Evolutionary conservation across 169 alveolate species (phyloP).

Genomic region (Eimeria mitis): DNA sequence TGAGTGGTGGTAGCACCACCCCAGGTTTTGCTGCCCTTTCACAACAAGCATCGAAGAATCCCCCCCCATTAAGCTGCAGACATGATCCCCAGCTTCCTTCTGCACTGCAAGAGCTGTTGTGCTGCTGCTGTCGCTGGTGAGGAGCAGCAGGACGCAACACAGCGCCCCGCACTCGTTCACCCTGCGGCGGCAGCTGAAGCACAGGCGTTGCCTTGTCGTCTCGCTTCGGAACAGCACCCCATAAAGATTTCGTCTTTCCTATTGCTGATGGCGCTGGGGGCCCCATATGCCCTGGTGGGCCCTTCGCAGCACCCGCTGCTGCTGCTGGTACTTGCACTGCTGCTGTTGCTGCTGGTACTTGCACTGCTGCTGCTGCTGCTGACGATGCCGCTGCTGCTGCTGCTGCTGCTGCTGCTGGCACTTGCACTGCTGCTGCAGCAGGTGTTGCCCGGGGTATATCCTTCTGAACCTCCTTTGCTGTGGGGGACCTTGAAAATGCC

Average conservation of each 20-base stretch:
- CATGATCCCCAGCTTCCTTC: slow-evolving; percentile 47
- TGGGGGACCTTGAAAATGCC: background rate
- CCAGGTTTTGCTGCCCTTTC: slow-evolving; percentile 38
- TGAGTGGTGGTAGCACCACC: slow-evolving; percentile 61
- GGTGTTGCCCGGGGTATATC: background rate
- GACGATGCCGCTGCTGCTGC: background rate
- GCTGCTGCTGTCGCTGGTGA: slow-evolving; percentile 27
- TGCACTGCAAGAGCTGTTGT: slow-evolving; percentile 1
- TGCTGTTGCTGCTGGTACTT: no score
- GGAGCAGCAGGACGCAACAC: slow-evolving; percentile 55
- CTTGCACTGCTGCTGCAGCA: slow-evolving; percentile 29
- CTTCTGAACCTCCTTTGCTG: background rate
- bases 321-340: slow-evolving; percentile 29
- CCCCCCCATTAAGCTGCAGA: slow-evolving; percentile 18
- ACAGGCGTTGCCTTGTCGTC: background rate
- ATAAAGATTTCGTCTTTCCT: slow-evolving; percentile 13
- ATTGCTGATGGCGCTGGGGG: background rate
- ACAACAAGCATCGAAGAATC: slow-evolving; percentile 8
- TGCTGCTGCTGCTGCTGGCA: slow-evolving; percentile 4
- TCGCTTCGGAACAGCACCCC: slow-evolving; percentile 43
- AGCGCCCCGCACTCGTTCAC: slow-evolving; percentile 48
- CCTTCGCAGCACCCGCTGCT: slow-evolving; percentile 9
- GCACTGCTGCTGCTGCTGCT: no score
- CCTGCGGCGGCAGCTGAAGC: slow-evolving; percentile 18
- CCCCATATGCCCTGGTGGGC: background rate